A percentile compares a stretch with the other conserved stretches of the same genome.
These are phyloP conservation scores for Fusarium mundagurra DNA, from an alignment of 2,329 filamentous ascomycete genomes.

Conservation along the genomic window DNA sequence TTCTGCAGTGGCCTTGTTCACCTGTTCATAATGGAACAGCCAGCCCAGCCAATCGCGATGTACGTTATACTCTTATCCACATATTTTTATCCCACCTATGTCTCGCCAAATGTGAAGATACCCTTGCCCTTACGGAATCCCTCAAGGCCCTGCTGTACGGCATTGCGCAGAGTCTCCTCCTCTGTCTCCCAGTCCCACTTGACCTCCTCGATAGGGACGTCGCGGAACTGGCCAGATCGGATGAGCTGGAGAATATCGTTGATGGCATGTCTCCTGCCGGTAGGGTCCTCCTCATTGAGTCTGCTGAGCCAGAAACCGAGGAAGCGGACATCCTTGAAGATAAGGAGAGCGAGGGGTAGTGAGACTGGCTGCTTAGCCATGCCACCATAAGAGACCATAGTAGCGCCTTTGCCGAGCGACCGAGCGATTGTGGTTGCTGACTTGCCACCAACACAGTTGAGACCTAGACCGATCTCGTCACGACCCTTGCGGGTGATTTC, in stretches of 20 bases:
- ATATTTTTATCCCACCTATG: constrained; percentile 46
- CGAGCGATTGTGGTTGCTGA: constrained; percentile 82
- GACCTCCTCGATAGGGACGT: constrained; percentile 84
- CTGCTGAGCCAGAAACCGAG: constrained; percentile 94
- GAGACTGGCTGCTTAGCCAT: constrained; percentile 90
- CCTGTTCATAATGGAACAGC: not conserved
- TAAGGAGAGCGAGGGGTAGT: constrained; percentile 84
- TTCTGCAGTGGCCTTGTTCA: not conserved
- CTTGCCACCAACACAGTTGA: constrained; percentile 96
- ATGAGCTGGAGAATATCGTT: constrained; percentile 83
- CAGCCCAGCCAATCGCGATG: not conserved
- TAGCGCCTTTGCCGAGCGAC: constrained; percentile 72
- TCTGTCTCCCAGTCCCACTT: constrained; percentile 86
- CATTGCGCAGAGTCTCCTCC: constrained; percentile 72
- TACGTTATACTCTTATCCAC: not conserved
- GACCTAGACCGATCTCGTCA: constrained; percentile 77
- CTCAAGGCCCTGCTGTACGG: constrained; percentile 83
- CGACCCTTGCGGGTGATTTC: constrained; percentile 76
- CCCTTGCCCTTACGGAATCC: constrained; percentile 91
- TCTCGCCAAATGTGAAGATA: constrained; percentile 81
- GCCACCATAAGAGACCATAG: constrained; percentile 92
- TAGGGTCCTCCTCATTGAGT: constrained; percentile 82
- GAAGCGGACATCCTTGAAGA: constrained; percentile 92
- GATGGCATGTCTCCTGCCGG: constrained; percentile 82
- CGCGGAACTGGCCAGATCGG: constrained; percentile 79